Evolutionary conservation across 1,284 basidiomycete species (phyloP), one percentile per base, ranked within the genome.

Genomic region (Apiotrichum brassicae): DNA sequence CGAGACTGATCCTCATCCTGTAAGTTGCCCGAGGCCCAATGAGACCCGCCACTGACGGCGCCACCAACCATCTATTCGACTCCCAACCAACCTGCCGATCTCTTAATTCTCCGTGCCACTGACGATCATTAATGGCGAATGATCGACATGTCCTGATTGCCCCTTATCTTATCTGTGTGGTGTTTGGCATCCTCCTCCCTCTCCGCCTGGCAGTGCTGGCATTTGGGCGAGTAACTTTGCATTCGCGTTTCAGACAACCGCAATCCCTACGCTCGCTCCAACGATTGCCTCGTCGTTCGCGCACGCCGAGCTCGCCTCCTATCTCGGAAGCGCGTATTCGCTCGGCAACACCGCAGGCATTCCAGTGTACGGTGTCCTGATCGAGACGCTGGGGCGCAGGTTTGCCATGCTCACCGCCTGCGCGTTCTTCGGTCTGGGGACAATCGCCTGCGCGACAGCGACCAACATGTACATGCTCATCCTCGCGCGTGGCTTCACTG

Each of bases 361-460:
- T n/a, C 72, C 72, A 0, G 51, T 74, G 0, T 74, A 71, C 50
- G 72, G 72, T 14, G 68, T 72, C 9, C 56, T 74, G n/a, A 67
- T 72, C 53, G 72, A 72, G 49, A 60, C 61, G 1, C 49, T 74
- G 3, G 72, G 72, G 0, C 49, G 72, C 11, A 65, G 65, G 22
- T 62, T 67, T 33, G 68, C 70, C 1, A 70, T 71, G 65, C 43
- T 64, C 7, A 63, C 63, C 2, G 72, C 65, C 6, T 66, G 65
- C 32, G 23, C 54, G 14, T 58, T 72, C 38, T 74, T 66, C 43
- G 70, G 62, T 1, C 7, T 65, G 0, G 73, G 73, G 2, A 68
- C 66, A 2, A 43, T 68, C 8, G 48, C 63, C 4, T 74, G 71
- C 39, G 70, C 68, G 2, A 34, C 68, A 11, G 53, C 65, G 3